Evolutionary conservation across 345 rosid genomes (phyloP).

Genomic region (Rhizophora mangle): DNA sequence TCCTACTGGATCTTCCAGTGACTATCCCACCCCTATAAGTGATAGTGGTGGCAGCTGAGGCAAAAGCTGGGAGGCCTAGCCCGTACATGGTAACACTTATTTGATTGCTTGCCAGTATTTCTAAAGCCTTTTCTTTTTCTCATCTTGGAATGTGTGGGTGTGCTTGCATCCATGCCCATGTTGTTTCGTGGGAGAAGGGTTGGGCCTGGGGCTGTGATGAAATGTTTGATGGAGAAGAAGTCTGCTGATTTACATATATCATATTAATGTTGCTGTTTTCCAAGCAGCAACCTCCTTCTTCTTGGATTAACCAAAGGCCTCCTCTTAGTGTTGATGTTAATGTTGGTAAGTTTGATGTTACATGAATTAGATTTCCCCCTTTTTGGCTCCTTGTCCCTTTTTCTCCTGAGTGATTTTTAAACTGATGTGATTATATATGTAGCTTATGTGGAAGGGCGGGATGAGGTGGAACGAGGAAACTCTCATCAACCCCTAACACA

Average conservation of each 20-base stretch:
- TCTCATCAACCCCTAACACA: slow-evolving; percentile 71
- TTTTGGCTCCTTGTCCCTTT: not conserved
- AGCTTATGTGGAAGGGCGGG: slow-evolving; percentile 97
- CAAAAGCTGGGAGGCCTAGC: slow-evolving; percentile 74
- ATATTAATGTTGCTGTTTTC: slow-evolving; percentile 7
- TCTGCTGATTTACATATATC: too few species aligned
- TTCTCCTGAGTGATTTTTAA: slow-evolving; percentile 14
- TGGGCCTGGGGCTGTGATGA: not conserved
- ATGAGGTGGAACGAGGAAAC: slow-evolving; percentile 74
- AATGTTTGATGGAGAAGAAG: too few species aligned
- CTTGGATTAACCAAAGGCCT: slow-evolving; percentile 80
- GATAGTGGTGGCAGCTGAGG: slow-evolving; percentile 58
- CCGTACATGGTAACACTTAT: slow-evolving; percentile 60
- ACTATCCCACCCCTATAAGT: slow-evolving; percentile 74
- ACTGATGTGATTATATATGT: slow-evolving; percentile 17
- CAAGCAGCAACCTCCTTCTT: slow-evolving; percentile 79
- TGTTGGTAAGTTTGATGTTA: slow-evolving; percentile 65
- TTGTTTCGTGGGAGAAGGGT: not conserved
- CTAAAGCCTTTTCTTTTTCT: not conserved
- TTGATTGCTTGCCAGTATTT: not conserved
- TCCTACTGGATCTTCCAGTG: slow-evolving; percentile 74
- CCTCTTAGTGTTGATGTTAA: slow-evolving; percentile 77
- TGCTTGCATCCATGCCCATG: not conserved
- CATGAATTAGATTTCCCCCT: not conserved
- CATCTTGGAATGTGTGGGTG: not conserved